Conservation (phyloP, 1,284 basidiomycete species). For the Peniophora sp. region DNA sequence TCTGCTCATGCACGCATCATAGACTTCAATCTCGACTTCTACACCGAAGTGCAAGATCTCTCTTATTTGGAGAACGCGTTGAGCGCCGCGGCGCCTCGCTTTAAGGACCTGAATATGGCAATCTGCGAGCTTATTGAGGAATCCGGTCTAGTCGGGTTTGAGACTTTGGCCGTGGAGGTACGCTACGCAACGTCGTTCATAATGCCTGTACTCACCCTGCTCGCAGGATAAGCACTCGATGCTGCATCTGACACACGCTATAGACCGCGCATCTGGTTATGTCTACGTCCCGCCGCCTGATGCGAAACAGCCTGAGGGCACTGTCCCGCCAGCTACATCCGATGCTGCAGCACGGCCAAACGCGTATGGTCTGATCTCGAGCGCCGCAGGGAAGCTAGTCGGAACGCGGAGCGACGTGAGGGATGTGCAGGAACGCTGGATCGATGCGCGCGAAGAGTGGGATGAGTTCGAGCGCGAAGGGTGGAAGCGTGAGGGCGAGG, state of each 20-base stretch:
- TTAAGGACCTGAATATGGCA: slow-evolving; percentile 76
- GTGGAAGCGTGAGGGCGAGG: slow-evolving; percentile 58
- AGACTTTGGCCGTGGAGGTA: slow-evolving; percentile 93
- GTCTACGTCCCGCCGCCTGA: slow-evolving; percentile 64
- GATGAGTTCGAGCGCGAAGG: slow-evolving; percentile 69
- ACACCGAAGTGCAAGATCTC: slow-evolving; percentile 96
- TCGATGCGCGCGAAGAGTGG: slow-evolving; percentile 71
- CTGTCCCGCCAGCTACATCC: slow-evolving; percentile 32
- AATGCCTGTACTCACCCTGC: neutral
- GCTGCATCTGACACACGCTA: slow-evolving; percentile 73
- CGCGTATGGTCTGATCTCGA: slow-evolving; percentile 56
- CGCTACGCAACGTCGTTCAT: slow-evolving; percentile 11
- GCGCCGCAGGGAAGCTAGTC: slow-evolving; percentile 50
- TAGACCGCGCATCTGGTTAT: slow-evolving; percentile 88
- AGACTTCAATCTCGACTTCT: slow-evolving; percentile 98
- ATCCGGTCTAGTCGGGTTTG: slow-evolving; percentile 91
- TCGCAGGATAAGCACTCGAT: slow-evolving; percentile 87
- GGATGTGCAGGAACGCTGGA: slow-evolving; percentile 87
- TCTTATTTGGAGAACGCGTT: slow-evolving; percentile 81
- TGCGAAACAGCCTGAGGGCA: slow-evolving; percentile 43
- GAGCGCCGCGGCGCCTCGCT: slow-evolving; percentile 58
- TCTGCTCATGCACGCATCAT: neutral
- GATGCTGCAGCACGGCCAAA: slow-evolving; percentile 52
- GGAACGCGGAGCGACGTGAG: slow-evolving; percentile 54
- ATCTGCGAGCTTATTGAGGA: slow-evolving; percentile 92